Evolutionary conservation across 495 filamentous ascomycete genomes (phyloP), one percentile per base, ranked within the genome.

Genomic region (Hamigera avellanea): DNA sequence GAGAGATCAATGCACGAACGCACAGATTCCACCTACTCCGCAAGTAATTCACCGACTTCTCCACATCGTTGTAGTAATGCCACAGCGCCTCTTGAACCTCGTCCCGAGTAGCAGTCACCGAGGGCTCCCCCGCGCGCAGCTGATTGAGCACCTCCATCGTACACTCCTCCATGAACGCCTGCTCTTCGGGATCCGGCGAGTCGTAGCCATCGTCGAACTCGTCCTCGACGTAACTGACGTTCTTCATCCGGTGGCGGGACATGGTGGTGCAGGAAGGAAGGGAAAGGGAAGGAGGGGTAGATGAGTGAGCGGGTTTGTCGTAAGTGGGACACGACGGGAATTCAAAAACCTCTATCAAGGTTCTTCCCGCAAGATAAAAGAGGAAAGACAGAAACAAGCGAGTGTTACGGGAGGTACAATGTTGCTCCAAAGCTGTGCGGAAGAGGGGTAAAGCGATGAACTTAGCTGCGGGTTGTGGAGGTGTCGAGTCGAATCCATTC

Each of bases 31-130:
- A 48, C 47, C 61, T 78, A 76, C 78, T 74, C 30, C 76, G 64
- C 26, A 98, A 58, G 49, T 89, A 94, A 39, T 73, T 66, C 14
- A 87, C 79, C 0, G 84, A 73, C 52, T 95, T 94, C 17, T 76
- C 75, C 17, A 94, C 67, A 53, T 98, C 89, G 51, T 84, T 95
- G 56, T 88, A 98, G 56, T 95, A 95, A 56, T 96, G 75, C 85
- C 86, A 98, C 19, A 98, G 56, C 0, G 86, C 72, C 35, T 96
- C 93, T 53, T 93, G 72, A 28, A 94, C 87, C 40, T 93, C 80
- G 21, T 73, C 44, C 26, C 59, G 57, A 18, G 61, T 57, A 7
- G 61, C 59, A 17, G 51, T 61, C 41, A 66, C 53, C 13, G 60
- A 48, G 16, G 62, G 58, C 19, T 58, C 45, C 40, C 62, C 64